Base-by-base conservation (phyloP, 2,329 filamentous ascomycete genomes). In the Penicillium sp. region DNA sequence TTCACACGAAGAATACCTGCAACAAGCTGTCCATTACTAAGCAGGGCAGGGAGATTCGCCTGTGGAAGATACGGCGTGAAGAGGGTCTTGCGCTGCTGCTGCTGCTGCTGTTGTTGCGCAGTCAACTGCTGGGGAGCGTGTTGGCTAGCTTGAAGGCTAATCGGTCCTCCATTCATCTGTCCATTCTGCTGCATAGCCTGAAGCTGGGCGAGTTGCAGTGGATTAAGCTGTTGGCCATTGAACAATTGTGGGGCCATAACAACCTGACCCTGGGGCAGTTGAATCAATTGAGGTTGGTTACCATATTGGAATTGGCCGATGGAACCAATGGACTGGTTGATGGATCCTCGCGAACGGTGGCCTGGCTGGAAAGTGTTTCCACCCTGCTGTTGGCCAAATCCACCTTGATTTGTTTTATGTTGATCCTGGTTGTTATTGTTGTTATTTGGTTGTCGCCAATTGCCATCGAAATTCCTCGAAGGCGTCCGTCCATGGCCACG, bases 61-160 rank as follows among this genome's bases (percentile, higher is more conserved):
- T 99, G 94, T 16, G 94, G 93, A 51, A 99, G 83, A 68, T 99
- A 99, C 61, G 94, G 94, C 65, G 94, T 97, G 78, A 99, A 99
- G 21, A 99, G 84, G 1, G 94, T 99, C 83, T 99, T 99, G 70
- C 94, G 88, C 78, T 96, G 92, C 71, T 96, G 91, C 68, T 94
- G 89, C 61, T 87, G 85, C 64, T 87, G 83, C 63, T 86, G 73
- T 47, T 76, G 74, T 57, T 77, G 75, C 68, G 77, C 74, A 61
- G 84, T 68, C 80, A 85, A 71, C 77, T 84, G 71, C 42, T 77
- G 84, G 42, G 84, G 84, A 52, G 85, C 86, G 68, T 93, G 89
- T 71, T 95, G 90, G 68, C 86, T 89, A 43, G 81, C 76, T 62
- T 79, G 78, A 50, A 84, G 74, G 68, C 88, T 85, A 66, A 92